Evolutionary conservation across 129 eudicot species (phyloP).

Genomic region (Calendula officinalis): DNA sequence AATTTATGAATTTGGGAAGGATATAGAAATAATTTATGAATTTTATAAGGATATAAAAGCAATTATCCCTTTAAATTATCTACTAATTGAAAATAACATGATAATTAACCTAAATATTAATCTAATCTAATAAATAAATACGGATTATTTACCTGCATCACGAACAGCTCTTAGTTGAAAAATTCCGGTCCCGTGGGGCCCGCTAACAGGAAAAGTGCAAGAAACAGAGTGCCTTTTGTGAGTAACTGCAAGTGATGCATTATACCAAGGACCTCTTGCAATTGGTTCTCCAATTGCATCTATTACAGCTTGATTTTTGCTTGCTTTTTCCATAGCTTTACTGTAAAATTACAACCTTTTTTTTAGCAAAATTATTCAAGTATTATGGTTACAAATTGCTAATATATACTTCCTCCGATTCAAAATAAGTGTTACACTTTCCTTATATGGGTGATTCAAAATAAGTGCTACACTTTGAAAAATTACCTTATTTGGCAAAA

Average conservation of each 20-base stretch:
- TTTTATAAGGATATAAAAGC: no score
- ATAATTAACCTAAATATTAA: not conserved
- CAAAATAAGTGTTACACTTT: no score
- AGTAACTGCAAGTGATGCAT: constrained; percentile 94
- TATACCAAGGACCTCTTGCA: constrained; percentile 94
- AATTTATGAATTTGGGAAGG: no score
- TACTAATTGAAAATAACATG: not conserved
- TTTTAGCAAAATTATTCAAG: constrained; percentile 8
- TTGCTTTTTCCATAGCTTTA: constrained; percentile 92
- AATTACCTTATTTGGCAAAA: no score
- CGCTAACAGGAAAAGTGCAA: constrained; percentile 91
- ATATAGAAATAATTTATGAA: no score
- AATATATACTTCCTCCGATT: no score
- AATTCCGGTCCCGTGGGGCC: constrained; percentile 91
- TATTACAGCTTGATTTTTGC: constrained; percentile 59
- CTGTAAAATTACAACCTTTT: constrained; percentile 39
- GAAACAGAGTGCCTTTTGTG: constrained; percentile 87
- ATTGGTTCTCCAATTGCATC: constrained; percentile 93
- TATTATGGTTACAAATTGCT: not conserved
- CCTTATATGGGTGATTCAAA: no score
- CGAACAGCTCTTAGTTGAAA: constrained; percentile 88
- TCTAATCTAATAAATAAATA: not conserved
- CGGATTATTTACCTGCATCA: constrained; percentile 48
- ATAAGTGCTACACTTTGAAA: no score
- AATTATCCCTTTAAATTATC: no score